These are phyloP conservation scores for Posidonia australis DNA, from an alignment of 106 monocot species.

Conservation along the genomic window DNA sequence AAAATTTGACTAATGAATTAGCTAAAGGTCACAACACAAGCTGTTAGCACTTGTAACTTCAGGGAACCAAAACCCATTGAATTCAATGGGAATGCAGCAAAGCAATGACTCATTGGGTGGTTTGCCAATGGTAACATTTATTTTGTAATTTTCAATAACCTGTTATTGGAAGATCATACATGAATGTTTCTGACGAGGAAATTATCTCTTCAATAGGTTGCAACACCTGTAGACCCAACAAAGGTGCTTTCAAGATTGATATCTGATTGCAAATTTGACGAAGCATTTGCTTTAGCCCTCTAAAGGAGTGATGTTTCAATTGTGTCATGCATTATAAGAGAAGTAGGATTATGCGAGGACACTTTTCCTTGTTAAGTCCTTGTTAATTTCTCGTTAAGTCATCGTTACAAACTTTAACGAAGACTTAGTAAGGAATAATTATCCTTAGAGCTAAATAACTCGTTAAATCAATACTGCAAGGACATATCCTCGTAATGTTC, in stretches of 20 bases:
- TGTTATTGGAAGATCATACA: not conserved
- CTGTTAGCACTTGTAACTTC: too few species aligned
- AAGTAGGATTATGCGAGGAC: too few species aligned
- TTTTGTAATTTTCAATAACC: constrained; percentile 9
- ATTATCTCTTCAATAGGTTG: not conserved
- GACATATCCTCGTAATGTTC: too few species aligned
- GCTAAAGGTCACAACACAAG: constrained; percentile 63
- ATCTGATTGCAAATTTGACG: too few species aligned
- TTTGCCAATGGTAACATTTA: constrained; percentile 36
- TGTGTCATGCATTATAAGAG: constrained; percentile 89
- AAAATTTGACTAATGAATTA: constrained; percentile 55
- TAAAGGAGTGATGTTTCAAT: constrained; percentile 89
- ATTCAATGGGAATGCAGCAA: constrained; percentile 45
- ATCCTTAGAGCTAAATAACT: too few species aligned
- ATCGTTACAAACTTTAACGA: too few species aligned
- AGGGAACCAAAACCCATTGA: constrained; percentile 40
- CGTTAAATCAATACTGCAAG: too few species aligned
- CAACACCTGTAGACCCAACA: constrained; percentile 45
- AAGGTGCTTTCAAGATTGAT: too few species aligned
- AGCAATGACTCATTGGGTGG: too few species aligned
- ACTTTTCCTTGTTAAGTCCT: too few species aligned
- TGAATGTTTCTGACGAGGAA: not conserved
- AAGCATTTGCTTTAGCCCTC: constrained; percentile 85
- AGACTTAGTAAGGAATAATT: too few species aligned
- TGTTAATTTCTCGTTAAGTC: too few species aligned